Evolutionary conservation across 1,139 yeast species (phyloP).

Genomic region (Hansenula sp.): DNA sequence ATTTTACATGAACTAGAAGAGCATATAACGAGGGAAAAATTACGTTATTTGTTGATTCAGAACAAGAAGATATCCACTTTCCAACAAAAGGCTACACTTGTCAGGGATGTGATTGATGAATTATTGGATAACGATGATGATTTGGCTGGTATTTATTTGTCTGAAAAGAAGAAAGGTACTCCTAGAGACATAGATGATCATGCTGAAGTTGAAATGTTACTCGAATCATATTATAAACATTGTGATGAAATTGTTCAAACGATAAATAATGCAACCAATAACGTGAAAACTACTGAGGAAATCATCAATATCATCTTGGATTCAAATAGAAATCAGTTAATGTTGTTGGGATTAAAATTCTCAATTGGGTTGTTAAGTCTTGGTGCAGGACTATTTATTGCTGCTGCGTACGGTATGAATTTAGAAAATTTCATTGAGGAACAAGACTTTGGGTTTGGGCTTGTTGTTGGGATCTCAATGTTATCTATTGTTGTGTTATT

Average conservation of each 20-base stretch:
- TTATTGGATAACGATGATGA: conserved; percentile 84
- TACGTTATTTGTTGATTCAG: conserved; percentile 61
- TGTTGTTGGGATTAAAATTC: conserved; percentile 82
- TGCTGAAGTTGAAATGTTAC: conserved; percentile 80
- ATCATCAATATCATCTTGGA: conserved; percentile 92
- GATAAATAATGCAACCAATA: conserved; percentile 75
- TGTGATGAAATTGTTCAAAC: conserved; percentile 97
- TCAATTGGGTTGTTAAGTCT: conserved; percentile 86
- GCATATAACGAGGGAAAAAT: conserved; percentile 61
- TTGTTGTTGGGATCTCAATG: conserved; percentile 39
- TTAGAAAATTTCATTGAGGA: conserved; percentile 87
- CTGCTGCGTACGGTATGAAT: conserved; percentile 93
- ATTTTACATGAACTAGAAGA: conserved; percentile 63
- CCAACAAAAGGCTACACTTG: conserved; percentile 61
- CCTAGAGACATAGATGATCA: conserved; percentile 38
- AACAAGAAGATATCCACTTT: conserved; percentile 64
- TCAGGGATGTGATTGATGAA: conserved; percentile 69
- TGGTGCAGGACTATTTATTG: conserved; percentile 72
- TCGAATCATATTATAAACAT: conserved; percentile 91
- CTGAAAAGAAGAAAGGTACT: conserved; percentile 33
- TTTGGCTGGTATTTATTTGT: conserved; percentile 76
- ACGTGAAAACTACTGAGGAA: conserved; percentile 92
- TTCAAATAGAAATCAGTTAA: conserved; percentile 88
- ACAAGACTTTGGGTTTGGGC: conserved; percentile 49
- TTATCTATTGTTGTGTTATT: conserved; percentile 30